Conservation (phyloP, 208 protist genomes). For the Leishmania lainsoni region DNA sequence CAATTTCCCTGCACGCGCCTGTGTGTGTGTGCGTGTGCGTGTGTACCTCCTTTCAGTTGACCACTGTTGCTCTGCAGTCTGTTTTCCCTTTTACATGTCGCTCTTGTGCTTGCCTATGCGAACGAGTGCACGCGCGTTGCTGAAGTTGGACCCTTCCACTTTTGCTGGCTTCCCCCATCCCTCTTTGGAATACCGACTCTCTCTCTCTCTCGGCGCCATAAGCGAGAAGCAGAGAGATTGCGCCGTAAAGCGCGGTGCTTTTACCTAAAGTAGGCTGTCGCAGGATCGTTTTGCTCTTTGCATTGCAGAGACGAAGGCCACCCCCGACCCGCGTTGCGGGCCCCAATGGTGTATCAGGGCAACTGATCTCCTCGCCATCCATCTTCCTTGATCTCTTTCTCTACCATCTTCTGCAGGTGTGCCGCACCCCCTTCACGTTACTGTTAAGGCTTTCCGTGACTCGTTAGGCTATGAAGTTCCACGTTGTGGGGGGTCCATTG, state of each 20-base stretch:
- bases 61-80: not conserved
- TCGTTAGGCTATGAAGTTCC: constrained; percentile 46
- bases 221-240: not conserved
- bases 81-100: not conserved
- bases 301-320: not conserved
- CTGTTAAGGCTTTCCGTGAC: not conserved
- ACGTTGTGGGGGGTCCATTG: constrained; percentile 49
- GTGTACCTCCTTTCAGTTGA: too few relatives aligned
- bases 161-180: not conserved
- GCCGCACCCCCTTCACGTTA: not conserved
- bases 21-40: not conserved
- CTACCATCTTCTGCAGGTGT: not conserved
- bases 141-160: not conserved
- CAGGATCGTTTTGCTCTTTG: not conserved
- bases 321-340: not conserved
- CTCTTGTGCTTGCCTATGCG: not conserved
- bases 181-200: not conserved
- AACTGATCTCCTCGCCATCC: not conserved
- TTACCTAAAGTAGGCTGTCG: not conserved
- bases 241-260: not conserved
- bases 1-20: not conserved
- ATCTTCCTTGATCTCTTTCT: not conserved
- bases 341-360: not conserved
- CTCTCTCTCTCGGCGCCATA: not conserved
- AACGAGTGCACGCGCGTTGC: not conserved